These are phyloP conservation scores for Malus asiatica DNA, from an alignment of 306 rosid genomes.

Conservation along the genomic window DNA sequence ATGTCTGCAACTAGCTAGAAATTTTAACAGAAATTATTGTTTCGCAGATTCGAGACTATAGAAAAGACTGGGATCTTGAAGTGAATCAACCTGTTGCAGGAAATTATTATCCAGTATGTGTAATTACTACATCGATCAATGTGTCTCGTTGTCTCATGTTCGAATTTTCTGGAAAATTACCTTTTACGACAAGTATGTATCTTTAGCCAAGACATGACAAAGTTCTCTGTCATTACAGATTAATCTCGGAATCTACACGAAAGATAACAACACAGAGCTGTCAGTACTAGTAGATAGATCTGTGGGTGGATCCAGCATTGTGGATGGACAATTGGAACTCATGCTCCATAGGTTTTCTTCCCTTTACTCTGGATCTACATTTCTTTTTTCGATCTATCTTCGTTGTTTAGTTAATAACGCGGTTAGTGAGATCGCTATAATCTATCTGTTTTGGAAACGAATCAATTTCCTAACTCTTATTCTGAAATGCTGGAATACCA, in stretches of 20 bases:
- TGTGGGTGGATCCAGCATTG: constrained; percentile 76
- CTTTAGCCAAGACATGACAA: background rate
- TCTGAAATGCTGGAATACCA: too few species aligned
- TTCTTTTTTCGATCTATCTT: background rate
- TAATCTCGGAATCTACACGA: constrained; percentile 60
- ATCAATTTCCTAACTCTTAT: too few species aligned
- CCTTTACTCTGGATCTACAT: background rate
- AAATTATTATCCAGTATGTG: constrained; percentile 79
- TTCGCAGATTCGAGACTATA: constrained; percentile 61
- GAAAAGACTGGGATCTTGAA: constrained; percentile 76
- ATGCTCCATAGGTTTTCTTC: constrained; percentile 72
- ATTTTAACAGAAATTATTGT: background rate
- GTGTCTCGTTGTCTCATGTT: background rate
- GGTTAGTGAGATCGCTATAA: background rate
- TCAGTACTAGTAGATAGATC: constrained; percentile 76
- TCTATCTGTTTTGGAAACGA: background rate
- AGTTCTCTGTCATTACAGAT: constrained; percentile 39
- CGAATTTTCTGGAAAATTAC: too few species aligned
- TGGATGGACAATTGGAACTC: constrained; percentile 72
- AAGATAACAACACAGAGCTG: constrained; percentile 52
- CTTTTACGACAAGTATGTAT: background rate
- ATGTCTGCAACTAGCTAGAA: background rate
- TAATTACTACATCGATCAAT: background rate
- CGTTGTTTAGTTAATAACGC: background rate
- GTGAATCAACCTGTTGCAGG: constrained; percentile 87